A percentile compares a stretch with the other conserved stretches of the same genome.
These are phyloP conservation scores for Aaosphaeria arxii DNA, from an alignment of 2,329 filamentous ascomycete species.

Conservation along the genomic window DNA sequence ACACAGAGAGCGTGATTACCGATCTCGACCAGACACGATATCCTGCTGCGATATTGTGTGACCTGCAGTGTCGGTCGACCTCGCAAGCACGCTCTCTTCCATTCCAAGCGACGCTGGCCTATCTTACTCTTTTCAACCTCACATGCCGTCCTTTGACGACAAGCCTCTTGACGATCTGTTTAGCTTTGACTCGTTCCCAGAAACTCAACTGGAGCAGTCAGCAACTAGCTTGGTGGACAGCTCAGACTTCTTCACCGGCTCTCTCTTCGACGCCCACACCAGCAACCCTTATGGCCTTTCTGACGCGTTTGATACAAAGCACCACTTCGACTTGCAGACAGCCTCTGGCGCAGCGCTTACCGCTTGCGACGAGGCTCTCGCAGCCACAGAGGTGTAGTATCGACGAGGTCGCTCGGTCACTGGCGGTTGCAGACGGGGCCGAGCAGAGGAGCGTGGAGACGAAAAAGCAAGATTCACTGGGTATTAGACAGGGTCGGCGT, in stretches of 20 bases:
- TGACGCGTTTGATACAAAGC: constrained; percentile 39
- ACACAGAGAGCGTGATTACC: constrained; percentile 44
- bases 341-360: constrained; percentile 45
- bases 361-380: constrained; percentile 49
- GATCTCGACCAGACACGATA: constrained; percentile 97
- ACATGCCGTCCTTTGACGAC: constrained; percentile 36
- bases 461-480: not conserved
- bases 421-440: constrained; percentile 6
- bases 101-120: constrained; percentile 30
- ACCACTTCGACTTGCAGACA: constrained; percentile 44
- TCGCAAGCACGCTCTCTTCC: constrained; percentile 20
- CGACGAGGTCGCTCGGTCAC: constrained; percentile 20
- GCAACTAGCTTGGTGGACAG: constrained; percentile 30
- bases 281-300: constrained; percentile 32
- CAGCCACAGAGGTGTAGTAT: constrained; percentile 38
- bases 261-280: constrained; percentile 10
- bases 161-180: constrained; percentile 27
- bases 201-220: constrained; percentile 19
- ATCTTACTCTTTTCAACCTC: constrained; percentile 35
- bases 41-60: constrained; percentile 99
- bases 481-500: not conserved
- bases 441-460: not conserved
- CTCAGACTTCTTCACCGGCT: constrained; percentile 26
- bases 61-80: constrained; percentile 99
- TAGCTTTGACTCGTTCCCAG: constrained; percentile 14